Evolutionary conservation across 148 eudicot species (phyloP), one percentile per base, ranked within the genome.

Genomic region (Chenopodium suecicum): DNA sequence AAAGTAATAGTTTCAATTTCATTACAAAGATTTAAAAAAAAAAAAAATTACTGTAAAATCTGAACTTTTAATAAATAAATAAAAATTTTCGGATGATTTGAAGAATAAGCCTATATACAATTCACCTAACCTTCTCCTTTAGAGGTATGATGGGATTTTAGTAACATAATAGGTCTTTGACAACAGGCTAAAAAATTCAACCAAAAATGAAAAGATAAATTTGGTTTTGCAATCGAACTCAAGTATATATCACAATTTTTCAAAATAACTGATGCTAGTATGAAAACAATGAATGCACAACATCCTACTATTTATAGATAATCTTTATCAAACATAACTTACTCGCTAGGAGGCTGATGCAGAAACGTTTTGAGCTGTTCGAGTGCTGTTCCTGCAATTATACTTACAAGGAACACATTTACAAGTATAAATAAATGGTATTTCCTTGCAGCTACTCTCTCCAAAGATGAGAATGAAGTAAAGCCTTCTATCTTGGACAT

Each of bases 401-500:
- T 88, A 82, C 91, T 91, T 84, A 88, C 89, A 63, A 91, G 85
- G 78, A 91, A 91, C 76, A 91, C 91, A 79, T 91, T 91, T 25
- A 91, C 89, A 31, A 91, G 86, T 52, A 88, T 41, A 85, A 91
- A 91, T 52, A 91, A 66, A 82, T 91, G 85, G 83, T 89, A 91
- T 80, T 88, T 91, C 16, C 74, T 82, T 10, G 93, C 93, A 78
- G 93, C 83, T 86, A 75, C 84, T 79, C 90, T 86, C 82, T 91
- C 93, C 86, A 91, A 80, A 50, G 83, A 62, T 64, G 93, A 89
- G 73, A 75, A 80, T 68, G 91, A 85, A 41, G 84, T 76, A 58
- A 66, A 83, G 66, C 93, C 93, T 84, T 91, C 91, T 63, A 89
- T 86, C 85, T 89, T 91, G 23, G 93, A 91, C 90, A 89, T 88